phyloP scores from a whole-genome alignment of 208 protist species.

The Porcisia hertigi region DNA sequence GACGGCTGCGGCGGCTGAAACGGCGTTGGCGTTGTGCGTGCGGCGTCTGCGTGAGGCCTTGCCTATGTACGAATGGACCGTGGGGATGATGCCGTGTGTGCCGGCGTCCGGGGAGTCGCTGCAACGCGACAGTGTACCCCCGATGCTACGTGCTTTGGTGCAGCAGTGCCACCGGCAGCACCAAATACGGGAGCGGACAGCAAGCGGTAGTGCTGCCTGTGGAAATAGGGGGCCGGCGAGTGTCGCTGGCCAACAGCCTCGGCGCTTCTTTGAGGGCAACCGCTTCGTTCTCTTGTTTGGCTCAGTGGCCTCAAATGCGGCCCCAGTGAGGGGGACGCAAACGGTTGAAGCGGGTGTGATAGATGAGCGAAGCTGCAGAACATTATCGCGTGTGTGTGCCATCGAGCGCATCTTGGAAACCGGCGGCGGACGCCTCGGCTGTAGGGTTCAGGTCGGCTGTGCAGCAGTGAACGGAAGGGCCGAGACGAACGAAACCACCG shows the following conservation, averaged over 20 bases:
- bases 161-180: slow-evolving; percentile 26
- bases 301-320: neutral
- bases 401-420: slow-evolving; percentile 9
- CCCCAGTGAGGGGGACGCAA: neutral
- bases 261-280: neutral
- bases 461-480: neutral
- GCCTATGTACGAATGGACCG: slow-evolving; percentile 23
- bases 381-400: slow-evolving; percentile 2
- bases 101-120: neutral
- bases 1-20: neutral
- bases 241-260: neutral
- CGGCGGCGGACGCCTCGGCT: slow-evolving; percentile 9
- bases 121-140: neutral
- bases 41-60: slow-evolving; percentile 19
- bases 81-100: neutral
- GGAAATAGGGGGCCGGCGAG: neutral
- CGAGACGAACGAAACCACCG: neutral
- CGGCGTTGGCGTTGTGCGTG: neutral
- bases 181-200: slow-evolving; percentile 5
- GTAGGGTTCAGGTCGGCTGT: neutral
- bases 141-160: slow-evolving; percentile 9
- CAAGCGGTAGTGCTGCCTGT: neutral
- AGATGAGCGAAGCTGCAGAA: neutral
- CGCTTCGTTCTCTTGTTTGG: neutral
- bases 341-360: neutral